phyloP scores from a whole-genome alignment of 495 filamentous ascomycete genomes.

The Hypomontagnella monticulosa region DNA sequence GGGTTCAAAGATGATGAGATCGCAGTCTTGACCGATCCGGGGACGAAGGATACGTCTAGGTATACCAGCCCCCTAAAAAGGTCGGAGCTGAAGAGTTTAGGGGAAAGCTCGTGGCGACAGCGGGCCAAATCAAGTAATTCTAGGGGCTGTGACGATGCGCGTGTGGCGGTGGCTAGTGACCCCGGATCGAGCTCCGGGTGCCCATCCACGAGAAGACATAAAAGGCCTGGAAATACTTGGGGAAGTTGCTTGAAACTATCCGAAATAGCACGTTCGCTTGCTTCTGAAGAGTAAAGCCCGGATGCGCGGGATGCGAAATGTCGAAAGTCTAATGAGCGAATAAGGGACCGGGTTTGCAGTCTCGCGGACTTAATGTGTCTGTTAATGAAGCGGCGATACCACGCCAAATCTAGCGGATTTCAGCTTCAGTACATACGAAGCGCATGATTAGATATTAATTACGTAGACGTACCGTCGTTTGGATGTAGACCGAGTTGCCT shows the following conservation, averaged over 20 bases:
- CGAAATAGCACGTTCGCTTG: constrained; percentile 43
- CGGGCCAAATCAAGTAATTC: constrained; percentile 50
- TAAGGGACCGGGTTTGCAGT: constrained; percentile 40
- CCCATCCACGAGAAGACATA: constrained; percentile 53
- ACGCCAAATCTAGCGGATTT: constrained; percentile 46
- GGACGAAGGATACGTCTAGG: constrained; percentile 55
- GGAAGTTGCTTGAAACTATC: constrained; percentile 45
- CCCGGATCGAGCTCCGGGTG: constrained; percentile 48
- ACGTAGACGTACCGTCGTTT: constrained; percentile 47
- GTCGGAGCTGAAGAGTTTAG: constrained; percentile 42
- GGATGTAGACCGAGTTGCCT: constrained; percentile 45
- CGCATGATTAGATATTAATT: background rate
- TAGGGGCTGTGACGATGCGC: constrained; percentile 17
- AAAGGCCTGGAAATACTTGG: constrained; percentile 47
- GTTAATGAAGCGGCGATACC: constrained; percentile 52
- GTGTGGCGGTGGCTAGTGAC: constrained; percentile 25
- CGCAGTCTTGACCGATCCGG: constrained; percentile 46
- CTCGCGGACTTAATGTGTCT: constrained; percentile 41
- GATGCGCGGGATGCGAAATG: constrained; percentile 43
- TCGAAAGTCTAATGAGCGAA: constrained; percentile 52
- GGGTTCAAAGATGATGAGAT: constrained; percentile 43
- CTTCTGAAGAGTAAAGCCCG: constrained; percentile 47
- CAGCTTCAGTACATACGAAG: background rate
- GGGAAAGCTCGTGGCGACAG: constrained; percentile 46
- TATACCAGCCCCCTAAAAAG: constrained; percentile 52